Percentiles rank a stretch among this genome's conserved stretches.
Evolutionary conservation across 2,329 filamentous ascomycete species (phyloP).

Genomic region (Exophiala viscosa): DNA sequence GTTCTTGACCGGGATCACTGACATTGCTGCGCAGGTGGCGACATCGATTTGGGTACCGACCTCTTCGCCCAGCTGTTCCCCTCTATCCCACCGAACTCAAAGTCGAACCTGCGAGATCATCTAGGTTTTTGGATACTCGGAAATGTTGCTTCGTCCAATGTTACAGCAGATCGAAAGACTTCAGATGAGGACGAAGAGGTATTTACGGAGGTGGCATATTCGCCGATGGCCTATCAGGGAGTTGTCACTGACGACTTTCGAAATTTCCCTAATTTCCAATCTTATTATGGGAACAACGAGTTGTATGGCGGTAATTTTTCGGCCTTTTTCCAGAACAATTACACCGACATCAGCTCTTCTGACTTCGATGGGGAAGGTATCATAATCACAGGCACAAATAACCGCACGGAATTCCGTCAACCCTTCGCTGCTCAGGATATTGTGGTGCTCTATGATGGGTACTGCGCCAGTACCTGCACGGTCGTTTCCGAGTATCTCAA

Average conservation of each 20-base stretch:
- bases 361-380: slow-evolving; percentile 33
- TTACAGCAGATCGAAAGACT: slow-evolving; percentile 18
- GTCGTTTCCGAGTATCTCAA: slow-evolving; percentile 55
- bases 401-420: slow-evolving; percentile 43
- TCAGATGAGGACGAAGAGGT: slow-evolving; percentile 30
- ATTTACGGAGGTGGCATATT: slow-evolving; percentile 31
- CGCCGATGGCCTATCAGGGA: slow-evolving; percentile 33
- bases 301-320: slow-evolving; percentile 55
- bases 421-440: slow-evolving; percentile 59
- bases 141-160: slow-evolving; percentile 25
- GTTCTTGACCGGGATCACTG: not conserved
- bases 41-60: slow-evolving; percentile 45
- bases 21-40: slow-evolving; percentile 42
- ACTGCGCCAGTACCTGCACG: slow-evolving; percentile 58
- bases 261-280: slow-evolving; percentile 41
- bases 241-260: slow-evolving; percentile 32
- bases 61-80: slow-evolving; percentile 56
- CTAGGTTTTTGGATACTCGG: slow-evolving; percentile 38
- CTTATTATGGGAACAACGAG: slow-evolving; percentile 39
- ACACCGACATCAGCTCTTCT: slow-evolving; percentile 39
- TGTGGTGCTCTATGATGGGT: slow-evolving; percentile 45
- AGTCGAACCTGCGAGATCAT: slow-evolving; percentile 46
- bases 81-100: slow-evolving; percentile 41
- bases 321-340: slow-evolving; percentile 53
- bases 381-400: slow-evolving; percentile 48